Conservation (phyloP, 2,329 filamentous ascomycete species). For the Chaetothyriales sp. region DNA sequence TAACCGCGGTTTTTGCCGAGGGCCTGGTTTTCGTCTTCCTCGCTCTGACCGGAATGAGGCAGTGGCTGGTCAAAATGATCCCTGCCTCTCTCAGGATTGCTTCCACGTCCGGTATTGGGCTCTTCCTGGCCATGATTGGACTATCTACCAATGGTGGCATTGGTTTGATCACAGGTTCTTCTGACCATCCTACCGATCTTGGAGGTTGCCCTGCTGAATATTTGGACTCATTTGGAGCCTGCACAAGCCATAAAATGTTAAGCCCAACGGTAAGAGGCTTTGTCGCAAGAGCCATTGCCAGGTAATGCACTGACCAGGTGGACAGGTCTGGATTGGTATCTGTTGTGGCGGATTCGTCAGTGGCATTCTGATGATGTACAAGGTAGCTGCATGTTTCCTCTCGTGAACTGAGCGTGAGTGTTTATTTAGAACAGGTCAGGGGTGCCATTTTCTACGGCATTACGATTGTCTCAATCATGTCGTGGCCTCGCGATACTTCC, state of each 20-base stretch:
- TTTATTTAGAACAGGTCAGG: conserved; percentile 47
- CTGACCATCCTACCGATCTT: conserved; percentile 55
- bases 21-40: conserved; percentile 73
- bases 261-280: conserved; percentile 49
- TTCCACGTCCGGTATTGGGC: conserved; percentile 70
- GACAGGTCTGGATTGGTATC: conserved; percentile 60
- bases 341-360: conserved; percentile 75
- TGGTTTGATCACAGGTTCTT: conserved; percentile 58
- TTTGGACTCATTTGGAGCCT: conserved; percentile 25
- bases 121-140: conserved; percentile 57
- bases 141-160: conserved; percentile 70
- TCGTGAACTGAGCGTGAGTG: too few relatives aligned
- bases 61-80: conserved; percentile 76
- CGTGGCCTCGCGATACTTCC: conserved; percentile 63
- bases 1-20: conserved; percentile 81
- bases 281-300: too few relatives aligned
- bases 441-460: conserved; percentile 77
- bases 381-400: background rate
- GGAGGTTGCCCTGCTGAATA: conserved; percentile 54
- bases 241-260: conserved; percentile 67
- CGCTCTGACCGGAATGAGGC: conserved; percentile 66
- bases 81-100: conserved; percentile 76
- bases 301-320: conserved; percentile 51
- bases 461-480: conserved; percentile 71
- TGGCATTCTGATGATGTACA: conserved; percentile 60